These are phyloP conservation scores for Metschnikowia kunwiensis DNA, from an alignment of 805 yeast species.

Conservation along the genomic window DNA sequence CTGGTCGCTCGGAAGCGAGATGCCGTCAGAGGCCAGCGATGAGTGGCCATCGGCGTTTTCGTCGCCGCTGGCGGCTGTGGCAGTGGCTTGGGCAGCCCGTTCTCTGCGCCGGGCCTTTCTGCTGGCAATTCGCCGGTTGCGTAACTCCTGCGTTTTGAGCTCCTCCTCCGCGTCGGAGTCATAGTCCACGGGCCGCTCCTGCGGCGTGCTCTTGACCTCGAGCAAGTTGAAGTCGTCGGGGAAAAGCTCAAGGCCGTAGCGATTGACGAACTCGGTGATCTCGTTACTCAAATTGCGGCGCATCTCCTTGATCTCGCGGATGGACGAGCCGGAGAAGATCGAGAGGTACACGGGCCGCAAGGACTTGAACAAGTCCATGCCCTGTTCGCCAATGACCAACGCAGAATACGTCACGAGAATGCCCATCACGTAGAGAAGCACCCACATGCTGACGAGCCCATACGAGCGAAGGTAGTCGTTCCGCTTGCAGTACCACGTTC, in stretches of 20 bases:
- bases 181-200: conserved; percentile 27
- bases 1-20: conserved; percentile 60
- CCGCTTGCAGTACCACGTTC: conserved; percentile 33
- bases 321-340: conserved; percentile 53
- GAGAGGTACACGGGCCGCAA: conserved; percentile 76
- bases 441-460: conserved; percentile 38
- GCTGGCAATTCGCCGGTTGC: conserved; percentile 40
- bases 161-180: conserved; percentile 52
- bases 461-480: conserved; percentile 14
- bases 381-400: conserved; percentile 85
- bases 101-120: conserved; percentile 22
- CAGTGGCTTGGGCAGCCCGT: conserved; percentile 5
- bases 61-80: conserved; percentile 15
- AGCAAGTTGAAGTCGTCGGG: conserved; percentile 71
- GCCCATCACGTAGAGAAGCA: conserved; percentile 56
- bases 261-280: conserved; percentile 76
- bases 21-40: conserved; percentile 53
- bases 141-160: conserved; percentile 44
- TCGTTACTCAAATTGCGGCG: conserved; percentile 64
- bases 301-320: conserved; percentile 55
- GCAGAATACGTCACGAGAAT: conserved; percentile 85
- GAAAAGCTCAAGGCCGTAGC: conserved; percentile 77
- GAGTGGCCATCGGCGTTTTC: conserved; percentile 24
- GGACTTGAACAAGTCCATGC: conserved; percentile 83
- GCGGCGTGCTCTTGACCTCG: conserved; percentile 39